phyloP scores from a whole-genome alignment of 257 asterid genomes.

The Salvia hispanica region DNA sequence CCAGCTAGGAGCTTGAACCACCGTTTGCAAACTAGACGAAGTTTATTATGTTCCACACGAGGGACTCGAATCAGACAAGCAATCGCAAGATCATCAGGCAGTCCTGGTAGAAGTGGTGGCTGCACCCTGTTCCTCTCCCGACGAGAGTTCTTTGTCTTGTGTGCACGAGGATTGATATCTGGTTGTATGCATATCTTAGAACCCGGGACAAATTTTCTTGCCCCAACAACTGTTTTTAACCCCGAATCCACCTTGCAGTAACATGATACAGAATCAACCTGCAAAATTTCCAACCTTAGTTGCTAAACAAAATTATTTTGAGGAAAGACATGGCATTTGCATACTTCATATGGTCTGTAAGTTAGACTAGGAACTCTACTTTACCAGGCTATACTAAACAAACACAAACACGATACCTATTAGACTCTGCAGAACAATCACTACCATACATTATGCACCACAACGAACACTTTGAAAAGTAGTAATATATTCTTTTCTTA shows the following conservation, averaged over 20 bases:
- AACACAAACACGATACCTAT: too few relatives aligned
- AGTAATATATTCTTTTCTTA: too few relatives aligned
- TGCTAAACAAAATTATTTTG: too few relatives aligned
- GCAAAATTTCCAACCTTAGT: conserved; percentile 26
- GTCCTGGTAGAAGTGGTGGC: conserved; percentile 66
- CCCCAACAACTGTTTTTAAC: conserved; percentile 60
- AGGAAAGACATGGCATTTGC: too few relatives aligned
- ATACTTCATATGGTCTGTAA: not conserved
- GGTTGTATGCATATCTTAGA: conserved; percentile 69
- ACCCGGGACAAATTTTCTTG: conserved; percentile 63
- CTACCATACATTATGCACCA: conserved; percentile 1
- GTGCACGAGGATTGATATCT: conserved; percentile 58
- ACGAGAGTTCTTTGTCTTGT: conserved; percentile 48
- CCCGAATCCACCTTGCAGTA: conserved; percentile 71
- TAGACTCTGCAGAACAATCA: not conserved
- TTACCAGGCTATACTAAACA: not conserved
- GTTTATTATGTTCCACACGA: conserved; percentile 57
- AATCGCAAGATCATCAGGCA: conserved; percentile 66
- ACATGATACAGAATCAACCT: conserved; percentile 71
- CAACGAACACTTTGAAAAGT: not conserved
- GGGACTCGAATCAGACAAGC: conserved; percentile 71
- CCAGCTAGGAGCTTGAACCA: conserved; percentile 67
- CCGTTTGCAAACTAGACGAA: conserved; percentile 62
- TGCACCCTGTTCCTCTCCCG: conserved; percentile 59
- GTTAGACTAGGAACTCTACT: too few relatives aligned